Base-by-base conservation (phyloP, 257 asterid species). In the Henckelia pumila region DNA sequence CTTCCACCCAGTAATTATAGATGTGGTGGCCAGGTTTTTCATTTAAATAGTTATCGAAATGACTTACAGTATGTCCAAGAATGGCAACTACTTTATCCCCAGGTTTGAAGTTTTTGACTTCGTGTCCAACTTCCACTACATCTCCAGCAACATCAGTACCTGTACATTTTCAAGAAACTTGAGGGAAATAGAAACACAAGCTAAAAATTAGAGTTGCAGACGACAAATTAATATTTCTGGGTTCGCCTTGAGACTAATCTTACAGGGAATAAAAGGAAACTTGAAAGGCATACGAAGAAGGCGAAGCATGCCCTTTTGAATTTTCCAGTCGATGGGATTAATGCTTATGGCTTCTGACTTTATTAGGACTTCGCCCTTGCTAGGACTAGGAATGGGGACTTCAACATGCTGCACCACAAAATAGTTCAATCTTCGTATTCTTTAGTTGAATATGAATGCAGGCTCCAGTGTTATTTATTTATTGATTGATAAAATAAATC, bases 321-420 rank as follows among this genome's bases (percentile, higher is more conserved):
- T 76, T 69, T 82, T 82, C 84, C 82, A 76, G 67, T 82, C 86
- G 63, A 76, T 55, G 0, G 84, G 86, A 79, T 82, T 82, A 30
- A 82, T 25, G 66, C 82, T 76, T 52, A 57, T 59, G 3, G 84
- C 86, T 56, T 82, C 84, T 65, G 79, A 50, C 68, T 76, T 82
- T 56, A 82, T 57, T 77, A 82, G 37, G 50, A 79, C 66, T 74
- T 82, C 86, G 21, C 76, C 84, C 22, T 79, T 82, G 47, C 37
- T 59, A 4, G 79, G 82, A 56, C 74, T 56, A 47, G 84, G 86
- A 21, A 82, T 76, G n/a, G 84, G 77, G 59, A 79, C 76, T 72
- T 82, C 78, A 67, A 79, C 84, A 79, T 79, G 86, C 86, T 82
- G 68, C 68, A 72, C 49, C 40, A 33, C 11, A 8, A 33, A 33